Evolutionary conservation across 2,329 filamentous ascomycete genomes (phyloP), one percentile per base, ranked within the genome.

Genomic region (Phaeosphaeria sp.): DNA sequence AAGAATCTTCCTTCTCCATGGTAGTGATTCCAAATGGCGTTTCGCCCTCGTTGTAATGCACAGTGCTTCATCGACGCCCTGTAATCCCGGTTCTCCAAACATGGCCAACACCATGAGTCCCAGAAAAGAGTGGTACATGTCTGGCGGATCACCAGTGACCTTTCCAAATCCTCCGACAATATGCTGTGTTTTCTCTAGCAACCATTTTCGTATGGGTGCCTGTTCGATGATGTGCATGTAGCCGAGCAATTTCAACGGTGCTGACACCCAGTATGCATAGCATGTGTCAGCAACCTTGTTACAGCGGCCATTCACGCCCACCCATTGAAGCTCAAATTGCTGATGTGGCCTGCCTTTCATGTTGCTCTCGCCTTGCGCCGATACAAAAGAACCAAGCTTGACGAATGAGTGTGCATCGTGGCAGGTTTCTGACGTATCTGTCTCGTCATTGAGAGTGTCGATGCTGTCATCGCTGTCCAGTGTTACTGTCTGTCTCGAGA

Each of bases 221-320:
- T 79, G 76, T 56, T 89, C 82, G 25, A 92, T 77, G n/a, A 93
- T 78, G 1, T 83, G 74, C 13, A 82, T 77, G 55, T 84, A 66
- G 15, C 66, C 69, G 15, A 77, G 67, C 2, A 73, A 58, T 48
- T 68, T 62, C 10, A 77, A 74, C 50, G 92, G 87, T 1, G 87
- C 92, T 3, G 85, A 84, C 0, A 91, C 92, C 95, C 95, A 99
- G 83, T 94, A 99, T 21, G 88, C 90, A 77, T 99, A 99, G 79
- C 95, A 99, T 0, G 95, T 98, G 78, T 99, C 95, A 10, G 91
- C 90, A 48, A 89, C 84, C 77, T 99, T 99, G 80, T 97, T 97
- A 73, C 87, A 88, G 50, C 95, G 88, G 23, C 95, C 95, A 70
- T 96, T 97, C 79, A 96, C 93, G 10, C 93, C 95, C 1, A 92